Evolutionary conservation across 805 yeast genomes (phyloP).

Genomic region (Teunomyces aglyptinius): DNA sequence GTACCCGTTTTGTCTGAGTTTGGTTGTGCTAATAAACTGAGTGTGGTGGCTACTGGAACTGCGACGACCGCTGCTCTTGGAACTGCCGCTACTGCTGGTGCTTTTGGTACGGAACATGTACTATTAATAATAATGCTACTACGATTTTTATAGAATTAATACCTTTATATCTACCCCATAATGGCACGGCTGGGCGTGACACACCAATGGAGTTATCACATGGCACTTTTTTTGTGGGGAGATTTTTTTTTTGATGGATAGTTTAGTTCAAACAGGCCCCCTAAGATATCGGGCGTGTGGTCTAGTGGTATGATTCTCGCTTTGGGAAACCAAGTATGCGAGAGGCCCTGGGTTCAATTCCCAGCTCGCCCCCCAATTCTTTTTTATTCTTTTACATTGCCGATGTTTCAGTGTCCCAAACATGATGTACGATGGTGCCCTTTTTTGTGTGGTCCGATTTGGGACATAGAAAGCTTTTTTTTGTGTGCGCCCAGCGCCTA

Average conservation of each 20-base stretch:
- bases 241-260: not conserved
- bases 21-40: conserved; percentile 1
- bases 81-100: not conserved
- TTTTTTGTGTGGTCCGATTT: not conserved
- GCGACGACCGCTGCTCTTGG: not conserved
- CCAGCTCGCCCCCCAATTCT: conserved; percentile 45
- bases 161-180: not conserved
- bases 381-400: not conserved
- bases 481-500: not conserved
- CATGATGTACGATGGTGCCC: too few species aligned
- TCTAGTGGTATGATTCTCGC: conserved; percentile 29
- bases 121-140: not conserved
- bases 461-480: too few species aligned
- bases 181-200: too few species aligned
- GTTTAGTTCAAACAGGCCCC: too few species aligned
- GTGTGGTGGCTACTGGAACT: not conserved
- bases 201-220: too few species aligned
- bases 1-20: not conserved
- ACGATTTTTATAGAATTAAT: not conserved
- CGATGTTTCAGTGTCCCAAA: not conserved
- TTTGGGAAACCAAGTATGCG: conserved; percentile 35
- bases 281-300: conserved; percentile 18
- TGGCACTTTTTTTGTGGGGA: not conserved
- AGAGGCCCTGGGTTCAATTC: conserved; percentile 66
- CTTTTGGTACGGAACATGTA: conserved; percentile 1